phyloP scores from a whole-genome alignment of 1,284 basidiomycete genomes.

The Sporisorium sorghi region DNA sequence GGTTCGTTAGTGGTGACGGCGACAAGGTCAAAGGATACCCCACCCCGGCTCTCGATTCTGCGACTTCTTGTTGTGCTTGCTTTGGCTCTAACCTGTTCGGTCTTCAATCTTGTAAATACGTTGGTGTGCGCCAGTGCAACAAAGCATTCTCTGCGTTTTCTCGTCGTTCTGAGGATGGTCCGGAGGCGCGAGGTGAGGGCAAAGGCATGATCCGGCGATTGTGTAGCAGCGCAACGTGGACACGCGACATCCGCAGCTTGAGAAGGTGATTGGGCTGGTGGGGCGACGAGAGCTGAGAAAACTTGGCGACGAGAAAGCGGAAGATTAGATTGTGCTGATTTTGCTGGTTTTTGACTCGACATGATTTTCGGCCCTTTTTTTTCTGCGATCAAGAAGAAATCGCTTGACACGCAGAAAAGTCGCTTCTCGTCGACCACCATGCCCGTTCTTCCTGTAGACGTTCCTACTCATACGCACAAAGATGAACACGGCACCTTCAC shows the following conservation, averaged over 20 bases:
- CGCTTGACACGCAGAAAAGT: neutral
- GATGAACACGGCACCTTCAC: constrained; percentile 45
- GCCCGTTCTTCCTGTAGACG: neutral
- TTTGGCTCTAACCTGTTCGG: too few species aligned
- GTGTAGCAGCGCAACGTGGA: too few species aligned
- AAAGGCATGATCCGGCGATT: too few species aligned
- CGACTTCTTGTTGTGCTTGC: neutral
- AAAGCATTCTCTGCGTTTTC: too few species aligned
- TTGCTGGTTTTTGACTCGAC: neutral
- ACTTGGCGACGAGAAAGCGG: neutral
- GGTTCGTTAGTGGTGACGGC: constrained; percentile 24
- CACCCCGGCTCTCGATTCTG: too few species aligned
- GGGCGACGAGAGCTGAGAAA: neutral
- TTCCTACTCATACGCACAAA: neutral
- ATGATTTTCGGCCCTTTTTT: constrained; percentile 1
- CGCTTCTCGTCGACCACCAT: neutral
- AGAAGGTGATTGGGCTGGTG: constrained; percentile 6
- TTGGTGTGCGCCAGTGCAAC: too few species aligned
- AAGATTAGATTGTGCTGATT: constrained; percentile 7
- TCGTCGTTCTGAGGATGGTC: too few species aligned
- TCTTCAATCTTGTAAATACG: too few species aligned
- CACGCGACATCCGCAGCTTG: constrained; percentile 27
- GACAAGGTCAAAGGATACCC: too few species aligned
- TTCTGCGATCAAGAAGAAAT: constrained; percentile 2
- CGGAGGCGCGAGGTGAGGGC: too few species aligned